These are phyloP conservation scores for Puccinia coronata DNA, from an alignment of 1,284 basidiomycete genomes.

Conservation along the genomic window DNA sequence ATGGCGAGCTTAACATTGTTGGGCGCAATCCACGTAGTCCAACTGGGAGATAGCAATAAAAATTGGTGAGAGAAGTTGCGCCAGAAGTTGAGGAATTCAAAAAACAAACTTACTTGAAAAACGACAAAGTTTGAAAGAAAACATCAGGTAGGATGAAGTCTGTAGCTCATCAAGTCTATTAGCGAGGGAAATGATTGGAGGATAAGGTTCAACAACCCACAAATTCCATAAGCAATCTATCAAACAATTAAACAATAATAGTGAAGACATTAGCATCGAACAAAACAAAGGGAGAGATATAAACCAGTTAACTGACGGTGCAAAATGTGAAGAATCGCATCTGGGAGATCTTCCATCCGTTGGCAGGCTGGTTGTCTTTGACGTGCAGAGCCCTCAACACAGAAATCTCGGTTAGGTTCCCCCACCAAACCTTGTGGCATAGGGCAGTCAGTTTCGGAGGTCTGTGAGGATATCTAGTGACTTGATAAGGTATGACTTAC, in stretches of 20 bases:
- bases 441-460: background rate
- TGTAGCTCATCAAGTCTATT: background rate
- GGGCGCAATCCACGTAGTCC: constrained; percentile 47
- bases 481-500: background rate
- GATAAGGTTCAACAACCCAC: background rate
- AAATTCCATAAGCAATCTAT: constrained; percentile 46
- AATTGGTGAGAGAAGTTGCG: background rate
- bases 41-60: constrained; percentile 1
- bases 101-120: constrained; percentile 36
- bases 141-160: constrained; percentile 47
- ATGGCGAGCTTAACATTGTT: constrained; percentile 50
- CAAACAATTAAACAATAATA: no score
- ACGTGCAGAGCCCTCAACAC: constrained; percentile 39
- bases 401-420: constrained; percentile 40
- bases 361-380: constrained; percentile 28
- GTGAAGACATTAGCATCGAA: background rate
- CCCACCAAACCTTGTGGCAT: constrained; percentile 44
- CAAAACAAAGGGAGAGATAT: background rate
- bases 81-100: background rate
- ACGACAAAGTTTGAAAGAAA: constrained; percentile 43
- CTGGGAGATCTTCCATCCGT: constrained; percentile 47
- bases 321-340: constrained; percentile 38
- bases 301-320: constrained; percentile 7
- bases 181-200: background rate
- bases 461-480: background rate